phyloP scores from a whole-genome alignment of 345 rosid species.

The Hevea brasiliensis region DNA sequence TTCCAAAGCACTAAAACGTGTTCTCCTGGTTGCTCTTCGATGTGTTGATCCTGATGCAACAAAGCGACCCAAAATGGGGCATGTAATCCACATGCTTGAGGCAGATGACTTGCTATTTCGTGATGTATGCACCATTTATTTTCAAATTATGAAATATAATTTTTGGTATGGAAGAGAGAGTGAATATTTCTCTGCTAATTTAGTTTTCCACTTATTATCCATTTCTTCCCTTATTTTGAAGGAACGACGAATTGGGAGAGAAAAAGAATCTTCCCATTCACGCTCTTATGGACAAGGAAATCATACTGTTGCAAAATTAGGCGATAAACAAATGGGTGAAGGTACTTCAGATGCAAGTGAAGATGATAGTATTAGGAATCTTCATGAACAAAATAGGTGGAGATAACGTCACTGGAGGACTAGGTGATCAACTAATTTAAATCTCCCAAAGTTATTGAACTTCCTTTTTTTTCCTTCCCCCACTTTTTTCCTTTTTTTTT shows the following conservation, averaged over 20 bases:
- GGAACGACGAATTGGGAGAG: conserved; percentile 49
- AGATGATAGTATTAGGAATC: conserved; percentile 39
- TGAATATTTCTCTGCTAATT: not conserved
- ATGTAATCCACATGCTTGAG: conserved; percentile 98
- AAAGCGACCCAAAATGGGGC: conserved; percentile 95
- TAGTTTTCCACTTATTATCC: not conserved
- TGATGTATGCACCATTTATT: conserved; percentile 50
- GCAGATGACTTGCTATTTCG: conserved; percentile 81
- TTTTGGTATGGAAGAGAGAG: not conserved
- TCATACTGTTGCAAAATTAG: conserved; percentile 27
- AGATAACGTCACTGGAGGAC: conserved; percentile 35
- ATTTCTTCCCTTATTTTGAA: conserved; percentile 21
- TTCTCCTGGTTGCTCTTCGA: conserved; percentile 74
- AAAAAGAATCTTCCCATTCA: conserved; percentile 43
- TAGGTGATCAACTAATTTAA: conserved; percentile 40
- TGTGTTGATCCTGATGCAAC: conserved; percentile 97
- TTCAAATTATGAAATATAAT: not conserved
- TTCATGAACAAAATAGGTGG: conserved; percentile 47
- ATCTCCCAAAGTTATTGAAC: conserved; percentile 14
- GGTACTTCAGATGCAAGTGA: conserved; percentile 47
- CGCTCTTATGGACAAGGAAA: conserved; percentile 26
- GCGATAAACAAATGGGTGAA: conserved; percentile 29
- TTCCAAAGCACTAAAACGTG: conserved; percentile 87
- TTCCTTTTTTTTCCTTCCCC: not conserved
- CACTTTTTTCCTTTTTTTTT: not conserved